Percentiles rank a stretch among this genome's conserved stretches.
Conservation (phyloP, 2,329 filamentous ascomycete species). For the Fusarium sp. region DNA sequence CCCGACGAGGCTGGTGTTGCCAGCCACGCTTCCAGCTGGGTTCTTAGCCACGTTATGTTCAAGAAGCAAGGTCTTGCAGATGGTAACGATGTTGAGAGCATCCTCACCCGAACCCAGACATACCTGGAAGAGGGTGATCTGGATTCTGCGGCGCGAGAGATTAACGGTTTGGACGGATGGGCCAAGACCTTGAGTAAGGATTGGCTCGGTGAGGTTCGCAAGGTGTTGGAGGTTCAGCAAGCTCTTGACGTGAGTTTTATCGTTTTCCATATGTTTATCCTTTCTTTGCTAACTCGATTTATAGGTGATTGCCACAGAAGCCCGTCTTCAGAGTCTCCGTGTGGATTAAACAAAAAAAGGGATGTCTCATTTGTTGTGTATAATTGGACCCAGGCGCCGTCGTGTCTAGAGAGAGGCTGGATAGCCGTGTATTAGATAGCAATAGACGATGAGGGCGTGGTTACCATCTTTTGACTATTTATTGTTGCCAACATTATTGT, state of each 20-base stretch:
- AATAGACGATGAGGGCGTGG: conserved; percentile 50
- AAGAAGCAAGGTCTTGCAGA: conserved; percentile 88
- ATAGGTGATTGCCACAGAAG: conserved; percentile 90
- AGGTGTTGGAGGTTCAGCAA: conserved; percentile 94
- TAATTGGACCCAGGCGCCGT: conserved; percentile 46
- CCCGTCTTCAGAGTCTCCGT: conserved; percentile 86
- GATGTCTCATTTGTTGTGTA: conserved; percentile 53
- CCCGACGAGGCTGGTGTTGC: conserved; percentile 95
- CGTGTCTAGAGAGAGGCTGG: conserved; percentile 45
- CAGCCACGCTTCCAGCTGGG: conserved; percentile 89
- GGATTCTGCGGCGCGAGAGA: conserved; percentile 90
- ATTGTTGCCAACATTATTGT: background rate
- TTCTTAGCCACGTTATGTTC: conserved; percentile 95
- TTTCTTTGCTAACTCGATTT: conserved; percentile 29
- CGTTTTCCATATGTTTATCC: background rate
- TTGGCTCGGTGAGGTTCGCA: conserved; percentile 91
- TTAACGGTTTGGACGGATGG: conserved; percentile 94
- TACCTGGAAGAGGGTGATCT: conserved; percentile 93
- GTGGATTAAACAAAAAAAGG: conserved; percentile 70
- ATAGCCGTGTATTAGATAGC: conserved; percentile 53
- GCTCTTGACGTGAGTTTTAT: conserved; percentile 84
- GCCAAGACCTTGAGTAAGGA: conserved; percentile 94
- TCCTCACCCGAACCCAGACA: conserved; percentile 89
- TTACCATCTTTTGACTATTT: conserved; percentile 28
- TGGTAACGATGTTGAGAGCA: conserved; percentile 92